Conservation (phyloP, 148 eudicot genomes). For the Rhododendron griersonianum region DNA sequence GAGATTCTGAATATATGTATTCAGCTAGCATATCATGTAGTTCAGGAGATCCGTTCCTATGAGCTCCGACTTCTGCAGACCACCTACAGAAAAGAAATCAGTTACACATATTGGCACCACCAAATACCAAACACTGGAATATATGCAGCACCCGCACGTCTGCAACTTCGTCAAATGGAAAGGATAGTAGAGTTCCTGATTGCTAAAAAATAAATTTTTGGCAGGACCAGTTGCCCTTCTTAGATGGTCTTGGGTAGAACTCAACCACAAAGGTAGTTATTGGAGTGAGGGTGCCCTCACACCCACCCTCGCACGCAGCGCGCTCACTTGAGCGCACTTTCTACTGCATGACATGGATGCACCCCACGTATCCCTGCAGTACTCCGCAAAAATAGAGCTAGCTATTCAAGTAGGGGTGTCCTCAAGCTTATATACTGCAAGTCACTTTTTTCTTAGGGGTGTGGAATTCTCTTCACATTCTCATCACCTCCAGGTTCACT, state of each 20-base stretch:
- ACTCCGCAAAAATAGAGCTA: not conserved
- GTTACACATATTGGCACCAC: not conserved
- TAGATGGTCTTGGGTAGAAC: not conserved
- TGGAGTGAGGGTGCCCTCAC: not conserved
- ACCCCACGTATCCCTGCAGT: not conserved
- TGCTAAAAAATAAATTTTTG: not conserved
- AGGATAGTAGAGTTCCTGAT: not conserved
- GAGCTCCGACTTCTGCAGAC: slow-evolving; percentile 79
- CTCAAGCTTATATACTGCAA: not conserved
- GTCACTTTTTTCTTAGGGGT: not conserved
- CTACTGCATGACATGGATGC: not conserved
- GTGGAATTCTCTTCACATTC: not conserved
- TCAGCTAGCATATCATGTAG: slow-evolving; percentile 92
- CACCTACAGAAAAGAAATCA: slow-evolving; percentile 46
- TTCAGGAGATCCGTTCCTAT: slow-evolving; percentile 68
- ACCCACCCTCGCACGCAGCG: not conserved
- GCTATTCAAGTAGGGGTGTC: not conserved
- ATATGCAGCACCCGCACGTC: not conserved
- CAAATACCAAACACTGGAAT: not conserved
- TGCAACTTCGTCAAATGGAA: not conserved
- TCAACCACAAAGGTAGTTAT: not conserved
- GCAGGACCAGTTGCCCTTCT: not conserved
- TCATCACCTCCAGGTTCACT: not conserved
- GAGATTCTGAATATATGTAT: slow-evolving; percentile 82
- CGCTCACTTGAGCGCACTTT: not conserved